phyloP scores from a whole-genome alignment of 225 moss, liverwort and hornwort species.

The Rhytidiadelphus loreus region DNA sequence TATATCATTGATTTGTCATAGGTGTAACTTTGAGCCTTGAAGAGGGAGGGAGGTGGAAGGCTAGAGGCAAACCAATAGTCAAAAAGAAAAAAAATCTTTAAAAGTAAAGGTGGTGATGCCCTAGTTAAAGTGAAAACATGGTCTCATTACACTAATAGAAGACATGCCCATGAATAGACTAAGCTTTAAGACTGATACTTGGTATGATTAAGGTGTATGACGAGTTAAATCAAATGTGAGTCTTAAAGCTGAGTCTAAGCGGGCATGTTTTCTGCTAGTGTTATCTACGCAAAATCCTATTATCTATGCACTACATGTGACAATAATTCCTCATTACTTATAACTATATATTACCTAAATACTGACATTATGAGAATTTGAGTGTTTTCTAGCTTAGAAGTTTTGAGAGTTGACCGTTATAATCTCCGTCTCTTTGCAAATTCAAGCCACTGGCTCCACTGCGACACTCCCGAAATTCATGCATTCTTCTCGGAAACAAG shows the following conservation, averaged over 20 bases:
- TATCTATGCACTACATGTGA: neutral
- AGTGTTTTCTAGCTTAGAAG: neutral
- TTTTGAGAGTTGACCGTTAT: neutral
- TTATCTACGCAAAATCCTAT: neutral
- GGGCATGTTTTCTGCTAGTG: neutral
- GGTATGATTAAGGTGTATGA: neutral
- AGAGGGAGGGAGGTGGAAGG: neutral
- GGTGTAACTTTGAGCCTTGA: neutral
- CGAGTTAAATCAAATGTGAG: neutral
- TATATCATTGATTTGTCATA: neutral
- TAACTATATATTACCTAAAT: neutral
- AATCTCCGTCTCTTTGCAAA: neutral
- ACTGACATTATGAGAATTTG: neutral
- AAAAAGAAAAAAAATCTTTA: too few relatives aligned
- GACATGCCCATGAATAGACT: neutral
- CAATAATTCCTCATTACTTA: neutral
- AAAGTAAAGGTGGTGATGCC: neutral
- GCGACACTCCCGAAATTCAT: neutral
- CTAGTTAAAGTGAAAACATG: neutral
- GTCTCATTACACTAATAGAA: neutral
- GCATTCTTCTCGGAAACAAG: neutral
- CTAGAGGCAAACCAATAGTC: neutral
- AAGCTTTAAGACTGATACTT: neutral
- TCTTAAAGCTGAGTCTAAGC: neutral
- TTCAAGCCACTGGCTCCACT: neutral